Conservation (phyloP, 257 asterid genomes). For the Buddleja alternifolia region DNA sequence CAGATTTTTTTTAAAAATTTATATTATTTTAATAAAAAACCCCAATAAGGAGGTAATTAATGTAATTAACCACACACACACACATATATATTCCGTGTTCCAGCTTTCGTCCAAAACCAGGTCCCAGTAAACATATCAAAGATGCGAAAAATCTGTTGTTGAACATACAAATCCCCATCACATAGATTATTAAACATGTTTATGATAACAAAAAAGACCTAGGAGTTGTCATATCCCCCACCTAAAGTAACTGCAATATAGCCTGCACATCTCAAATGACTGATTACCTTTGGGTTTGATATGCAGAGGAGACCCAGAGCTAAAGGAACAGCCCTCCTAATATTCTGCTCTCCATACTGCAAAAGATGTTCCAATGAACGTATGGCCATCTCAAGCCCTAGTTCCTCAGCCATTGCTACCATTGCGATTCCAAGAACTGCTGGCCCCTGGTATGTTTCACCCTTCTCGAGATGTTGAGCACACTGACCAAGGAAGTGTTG, state of each 20-base stretch:
- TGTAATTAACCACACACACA: no score
- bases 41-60: no score
- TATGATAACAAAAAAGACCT: background rate
- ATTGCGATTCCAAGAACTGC: conserved; percentile 98
- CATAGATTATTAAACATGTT: no score
- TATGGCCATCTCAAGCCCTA: conserved; percentile 95
- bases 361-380: conserved; percentile 93
- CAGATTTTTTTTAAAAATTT: no score
- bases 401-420: conserved; percentile 99
- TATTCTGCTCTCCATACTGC: conserved; percentile 93
- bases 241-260: background rate
- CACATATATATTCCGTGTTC: no score
- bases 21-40: no score
- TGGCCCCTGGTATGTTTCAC: conserved; percentile 87
- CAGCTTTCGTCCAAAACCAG: background rate
- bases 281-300: conserved; percentile 84
- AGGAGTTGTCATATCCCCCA: background rate
- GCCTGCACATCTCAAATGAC: background rate
- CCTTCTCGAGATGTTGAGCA: conserved; percentile 88
- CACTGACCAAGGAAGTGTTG: conserved; percentile 95
- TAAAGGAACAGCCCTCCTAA: conserved; percentile 88
- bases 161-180: conserved; percentile 16
- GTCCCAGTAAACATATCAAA: background rate
- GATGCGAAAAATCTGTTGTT: background rate
- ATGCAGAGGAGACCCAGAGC: conserved; percentile 96